phyloP scores from a whole-genome alignment of 169 alveolate genomes.

The Babesia bigemina region DNA sequence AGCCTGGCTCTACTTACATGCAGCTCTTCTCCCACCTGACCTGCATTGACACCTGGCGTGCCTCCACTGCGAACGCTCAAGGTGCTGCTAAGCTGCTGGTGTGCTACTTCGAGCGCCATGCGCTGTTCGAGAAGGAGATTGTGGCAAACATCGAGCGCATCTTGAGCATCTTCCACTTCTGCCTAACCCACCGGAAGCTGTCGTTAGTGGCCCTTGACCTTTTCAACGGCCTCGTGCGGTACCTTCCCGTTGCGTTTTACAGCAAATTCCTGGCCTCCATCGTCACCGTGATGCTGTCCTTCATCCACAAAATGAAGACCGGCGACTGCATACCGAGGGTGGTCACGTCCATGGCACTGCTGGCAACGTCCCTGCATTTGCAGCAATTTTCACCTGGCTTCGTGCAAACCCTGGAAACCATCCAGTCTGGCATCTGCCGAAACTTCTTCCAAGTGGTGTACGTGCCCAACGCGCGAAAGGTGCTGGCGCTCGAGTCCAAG shows the following conservation, averaged over 20 bases:
- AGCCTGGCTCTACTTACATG: conserved; percentile 63
- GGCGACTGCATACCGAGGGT: conserved; percentile 39
- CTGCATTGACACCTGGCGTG: conserved; percentile 69
- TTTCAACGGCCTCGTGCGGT: conserved; percentile 73
- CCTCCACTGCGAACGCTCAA: conserved; percentile 74
- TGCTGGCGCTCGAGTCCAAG: conserved; percentile 54
- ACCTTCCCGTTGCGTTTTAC: conserved; percentile 76
- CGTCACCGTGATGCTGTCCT: conserved; percentile 76
- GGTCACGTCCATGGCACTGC: conserved; percentile 51
- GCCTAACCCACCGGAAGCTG: conserved; percentile 80
- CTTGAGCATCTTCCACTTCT: conserved; percentile 80
- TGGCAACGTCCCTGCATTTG: conserved; percentile 49
- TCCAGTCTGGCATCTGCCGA: conserved; percentile 51
- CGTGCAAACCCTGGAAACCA: conserved; percentile 62
- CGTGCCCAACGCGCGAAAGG: conserved; percentile 67
- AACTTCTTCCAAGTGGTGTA: conserved; percentile 50
- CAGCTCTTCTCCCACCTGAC: conserved; percentile 67
- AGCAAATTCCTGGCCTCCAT: conserved; percentile 73
- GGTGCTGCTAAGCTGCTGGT: conserved; percentile 79
- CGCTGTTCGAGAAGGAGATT: conserved; percentile 73
- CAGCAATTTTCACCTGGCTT: conserved; percentile 32
- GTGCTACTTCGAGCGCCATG: conserved; percentile 76
- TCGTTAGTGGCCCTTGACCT: conserved; percentile 79
- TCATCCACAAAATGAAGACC: conserved; percentile 70
- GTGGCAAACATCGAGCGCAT: conserved; percentile 74